phyloP scores from a whole-genome alignment of 768 basidiomycete genomes.

The Lactarius vividus region DNA sequence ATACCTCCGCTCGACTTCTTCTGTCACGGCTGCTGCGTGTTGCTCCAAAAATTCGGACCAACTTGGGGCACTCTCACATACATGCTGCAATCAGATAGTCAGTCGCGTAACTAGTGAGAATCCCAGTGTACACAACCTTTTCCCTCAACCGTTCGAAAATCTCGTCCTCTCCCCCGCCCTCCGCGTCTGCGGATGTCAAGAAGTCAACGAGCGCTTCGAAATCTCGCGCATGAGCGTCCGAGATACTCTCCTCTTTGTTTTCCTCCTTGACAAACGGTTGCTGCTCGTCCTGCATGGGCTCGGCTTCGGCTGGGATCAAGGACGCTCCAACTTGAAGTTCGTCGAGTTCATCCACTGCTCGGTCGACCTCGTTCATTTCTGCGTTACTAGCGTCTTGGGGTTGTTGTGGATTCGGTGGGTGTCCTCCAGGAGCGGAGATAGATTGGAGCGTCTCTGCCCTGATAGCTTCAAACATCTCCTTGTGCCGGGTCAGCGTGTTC shows the following conservation, averaged over 20 bases:
- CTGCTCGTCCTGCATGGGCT: constrained; percentile 15
- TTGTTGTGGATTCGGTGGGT: background rate
- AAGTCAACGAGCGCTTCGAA: constrained; percentile 53
- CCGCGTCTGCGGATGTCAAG: constrained; percentile 51
- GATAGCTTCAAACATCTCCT: constrained; percentile 44
- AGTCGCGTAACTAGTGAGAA: background rate
- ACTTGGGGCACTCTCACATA: constrained; percentile 41
- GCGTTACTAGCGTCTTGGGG: background rate
- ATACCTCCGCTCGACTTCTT: constrained; percentile 24
- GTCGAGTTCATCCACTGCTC: constrained; percentile 14
- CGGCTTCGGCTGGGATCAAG: constrained; percentile 2
- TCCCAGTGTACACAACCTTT: constrained; percentile 37
- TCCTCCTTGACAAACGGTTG: background rate
- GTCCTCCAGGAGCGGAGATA: background rate
- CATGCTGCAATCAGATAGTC: constrained; percentile 5
- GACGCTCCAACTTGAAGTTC: constrained; percentile 20
- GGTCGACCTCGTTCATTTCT: constrained; percentile 7
- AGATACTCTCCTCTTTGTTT: background rate
- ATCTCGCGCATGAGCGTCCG: constrained; percentile 36
- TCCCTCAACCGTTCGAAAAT: constrained; percentile 51
- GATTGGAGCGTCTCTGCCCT: constrained; percentile 32
- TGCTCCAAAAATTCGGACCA: constrained; percentile 30
- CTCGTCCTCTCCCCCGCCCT: constrained; percentile 45
- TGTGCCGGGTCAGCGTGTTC: constrained; percentile 37
- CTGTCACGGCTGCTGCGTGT: constrained; percentile 9